A percentile compares a stretch with the other conserved stretches of the same genome.
Evolutionary conservation across 2,329 filamentous ascomycete genomes (phyloP).

Genomic region (Microdochium nivale): DNA sequence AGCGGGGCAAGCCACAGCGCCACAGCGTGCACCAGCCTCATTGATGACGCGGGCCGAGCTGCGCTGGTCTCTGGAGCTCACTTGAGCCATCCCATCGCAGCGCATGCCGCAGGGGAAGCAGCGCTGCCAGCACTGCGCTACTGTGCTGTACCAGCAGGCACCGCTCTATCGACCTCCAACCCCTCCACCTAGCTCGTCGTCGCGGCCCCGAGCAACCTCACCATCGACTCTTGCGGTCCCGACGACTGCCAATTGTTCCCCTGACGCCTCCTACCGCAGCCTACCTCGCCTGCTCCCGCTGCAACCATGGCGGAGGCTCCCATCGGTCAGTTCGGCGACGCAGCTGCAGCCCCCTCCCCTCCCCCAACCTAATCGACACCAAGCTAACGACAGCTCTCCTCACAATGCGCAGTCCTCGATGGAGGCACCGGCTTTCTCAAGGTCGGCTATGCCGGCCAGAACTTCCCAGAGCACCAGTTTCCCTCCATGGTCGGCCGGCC

Average conservation of each 20-base stretch:
- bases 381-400: constrained; percentile 9
- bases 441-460: constrained; percentile 97
- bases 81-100: no score
- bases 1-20: no score
- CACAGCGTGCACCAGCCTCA: neutral
- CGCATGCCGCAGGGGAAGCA: neutral
- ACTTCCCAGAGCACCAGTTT: constrained; percentile 98
- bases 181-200: neutral
- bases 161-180: neutral
- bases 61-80: neutral
- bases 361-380: constrained; percentile 1
- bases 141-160: neutral
- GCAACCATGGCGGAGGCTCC: constrained; percentile 3
- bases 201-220: neutral
- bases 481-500: constrained; percentile 96
- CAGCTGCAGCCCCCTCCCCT: constrained; percentile 1
- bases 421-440: constrained; percentile 99
- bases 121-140: neutral
- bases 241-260: neutral
- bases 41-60: neutral
- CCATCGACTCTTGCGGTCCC: neutral
- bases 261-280: neutral
- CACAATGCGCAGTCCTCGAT: constrained; percentile 69
- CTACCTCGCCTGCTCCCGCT: neutral
- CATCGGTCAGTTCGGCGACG: constrained; percentile 2